These are phyloP conservation scores for Rosa rugosa DNA, from an alignment of 306 rosid species.

Conservation along the genomic window DNA sequence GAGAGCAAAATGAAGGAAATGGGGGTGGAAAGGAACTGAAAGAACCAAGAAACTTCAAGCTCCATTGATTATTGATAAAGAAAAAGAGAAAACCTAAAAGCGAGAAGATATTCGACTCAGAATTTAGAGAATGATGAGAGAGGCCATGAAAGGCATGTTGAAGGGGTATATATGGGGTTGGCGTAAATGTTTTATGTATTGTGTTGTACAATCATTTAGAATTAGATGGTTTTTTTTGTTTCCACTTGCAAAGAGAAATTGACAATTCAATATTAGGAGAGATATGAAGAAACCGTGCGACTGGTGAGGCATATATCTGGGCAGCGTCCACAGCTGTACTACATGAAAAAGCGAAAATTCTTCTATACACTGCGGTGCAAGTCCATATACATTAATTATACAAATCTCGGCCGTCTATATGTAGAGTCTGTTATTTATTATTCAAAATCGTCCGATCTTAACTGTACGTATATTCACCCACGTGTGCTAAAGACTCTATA, in stretches of 20 bases:
- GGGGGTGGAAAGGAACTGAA: slow-evolving; percentile 18
- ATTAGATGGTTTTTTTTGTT: slow-evolving; percentile 14
- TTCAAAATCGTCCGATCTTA: no score
- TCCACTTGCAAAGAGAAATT: slow-evolving; percentile 2
- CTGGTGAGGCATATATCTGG: not conserved
- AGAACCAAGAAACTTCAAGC: slow-evolving; percentile 31
- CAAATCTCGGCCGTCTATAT: no score
- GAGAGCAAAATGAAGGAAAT: slow-evolving; percentile 14
- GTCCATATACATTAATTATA: no score
- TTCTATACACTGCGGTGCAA: no score
- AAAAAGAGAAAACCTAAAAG: not conserved
- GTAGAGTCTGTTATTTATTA: accelerated
- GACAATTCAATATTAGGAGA: not conserved
- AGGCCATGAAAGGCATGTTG: slow-evolving; percentile 9
- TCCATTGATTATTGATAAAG: slow-evolving; percentile 24
- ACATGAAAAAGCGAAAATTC: no score
- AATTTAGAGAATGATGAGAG: slow-evolving; percentile 14
- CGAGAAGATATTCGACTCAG: not conserved
- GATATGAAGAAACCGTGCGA: slow-evolving; percentile 28
- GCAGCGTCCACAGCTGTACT: not conserved
- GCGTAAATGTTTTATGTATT: not conserved
- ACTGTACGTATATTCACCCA: no score
- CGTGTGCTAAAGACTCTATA: no score
- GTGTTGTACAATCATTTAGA: not conserved
- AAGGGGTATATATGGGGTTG: not conserved